phyloP scores from a whole-genome alignment of 495 filamentous ascomycete species.

The Lasiosphaeriaceae sp. region DNA sequence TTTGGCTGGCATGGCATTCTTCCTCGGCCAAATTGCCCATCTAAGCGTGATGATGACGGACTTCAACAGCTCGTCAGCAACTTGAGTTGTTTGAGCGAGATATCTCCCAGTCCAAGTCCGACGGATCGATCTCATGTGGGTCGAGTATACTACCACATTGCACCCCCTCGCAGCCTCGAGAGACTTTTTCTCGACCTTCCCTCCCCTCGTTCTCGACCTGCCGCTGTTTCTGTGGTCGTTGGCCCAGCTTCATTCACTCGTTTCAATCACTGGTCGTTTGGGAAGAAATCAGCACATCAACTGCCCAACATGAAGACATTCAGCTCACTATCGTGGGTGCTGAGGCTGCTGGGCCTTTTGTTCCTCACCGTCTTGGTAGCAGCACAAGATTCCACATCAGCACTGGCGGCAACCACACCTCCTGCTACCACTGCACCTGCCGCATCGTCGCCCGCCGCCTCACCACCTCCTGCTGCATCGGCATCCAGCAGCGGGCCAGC shows the following conservation, averaged over 20 bases:
- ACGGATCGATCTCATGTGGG: too few relatives aligned
- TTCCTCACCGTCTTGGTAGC: constrained; percentile 10
- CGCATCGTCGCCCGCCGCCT: constrained; percentile 15
- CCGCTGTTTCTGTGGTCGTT: not conserved
- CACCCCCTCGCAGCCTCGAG: not conserved
- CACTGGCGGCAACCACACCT: constrained; percentile 2
- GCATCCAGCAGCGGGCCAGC: constrained; percentile 11
- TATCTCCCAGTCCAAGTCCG: not conserved
- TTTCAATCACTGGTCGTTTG: not conserved
- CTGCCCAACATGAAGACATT: constrained; percentile 22
- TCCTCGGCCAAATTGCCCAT: not conserved
- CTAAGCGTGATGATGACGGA: not conserved
- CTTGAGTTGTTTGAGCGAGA: not conserved
- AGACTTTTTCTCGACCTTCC: not conserved
- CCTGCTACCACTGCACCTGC: not conserved
- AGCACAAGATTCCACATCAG: constrained; percentile 21
- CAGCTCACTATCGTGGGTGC: constrained; percentile 12
- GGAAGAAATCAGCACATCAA: not conserved
- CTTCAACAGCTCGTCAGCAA: not conserved
- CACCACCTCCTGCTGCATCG: not conserved
- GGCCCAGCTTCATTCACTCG: not conserved
- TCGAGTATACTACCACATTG: not conserved
- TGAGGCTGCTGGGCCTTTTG: constrained; percentile 21
- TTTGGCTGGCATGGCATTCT: not conserved
- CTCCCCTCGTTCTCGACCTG: not conserved